Base-by-base conservation (phyloP, 495 filamentous ascomycete genomes). In the Thermochaetoides thermophila region DNA sequence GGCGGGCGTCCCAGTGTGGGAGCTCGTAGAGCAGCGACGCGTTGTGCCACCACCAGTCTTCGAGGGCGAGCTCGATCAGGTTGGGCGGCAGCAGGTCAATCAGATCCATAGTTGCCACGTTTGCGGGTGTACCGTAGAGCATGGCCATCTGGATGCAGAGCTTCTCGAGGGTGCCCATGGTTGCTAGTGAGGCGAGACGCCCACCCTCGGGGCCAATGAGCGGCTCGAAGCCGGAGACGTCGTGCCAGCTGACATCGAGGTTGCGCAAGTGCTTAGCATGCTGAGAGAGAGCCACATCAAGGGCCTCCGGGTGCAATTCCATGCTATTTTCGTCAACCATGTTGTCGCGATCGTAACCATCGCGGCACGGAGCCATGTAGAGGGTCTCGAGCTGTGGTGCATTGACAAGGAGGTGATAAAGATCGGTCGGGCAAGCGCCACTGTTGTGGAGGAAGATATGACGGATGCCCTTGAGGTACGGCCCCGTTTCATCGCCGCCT, bases 11-110 rank as follows among this genome's bases (percentile, higher is more conserved):
- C 50, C 50, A 52, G 15, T 34, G 20, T 0, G 40, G 35, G 31
- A 54, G 40, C 0, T 15, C 22, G 11, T 42, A 29, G 34, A 33
- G 40, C 17, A 29, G 31, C 6, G 34, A 16, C 5, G 33, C 27
- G 35, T 43, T 43, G 26, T 23, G 22, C 50, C 50, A 56, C 52
- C 52, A 53, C 45, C 43, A 56, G 34, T 56, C 52, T 22, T 53
- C 50, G 13, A 56, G 41, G 1, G 45, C 41, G 5, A 56, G 35
- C 33, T 52, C 48, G 15, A 52, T 43, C 11, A 56, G 43, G 22
- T 46, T 49, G 4, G 48, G 44, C 27, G 52, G 52, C 6, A 56
- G 43, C 7, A 56, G 31, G 1, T 45, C 45, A 8, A 36, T 31
- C 2, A 56, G 36, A 13, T 38, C 43, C n/a, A 30, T 40, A 5